Base-by-base conservation (phyloP, 2,329 filamentous ascomycete genomes). In the Hymenoscyphus fraxineus region DNA sequence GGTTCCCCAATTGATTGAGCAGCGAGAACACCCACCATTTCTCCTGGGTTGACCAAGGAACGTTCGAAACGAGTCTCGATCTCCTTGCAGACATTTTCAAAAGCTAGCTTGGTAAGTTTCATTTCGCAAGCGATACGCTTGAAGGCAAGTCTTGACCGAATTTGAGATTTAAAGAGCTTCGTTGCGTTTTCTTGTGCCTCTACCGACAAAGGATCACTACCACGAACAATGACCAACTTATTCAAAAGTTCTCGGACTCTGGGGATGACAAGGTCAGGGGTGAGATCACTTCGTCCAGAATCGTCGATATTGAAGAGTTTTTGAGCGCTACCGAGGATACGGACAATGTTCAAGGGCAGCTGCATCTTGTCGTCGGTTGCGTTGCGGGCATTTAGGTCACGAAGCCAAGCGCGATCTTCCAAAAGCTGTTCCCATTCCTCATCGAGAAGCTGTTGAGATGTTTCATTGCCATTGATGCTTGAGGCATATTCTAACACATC, bases 1-100 rank as follows among this genome's bases (percentile, higher is more conserved):
- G 95, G 95, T 78, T 99, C 95, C 81, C 95, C 95, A 76, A 99
- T 99, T 39, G 95, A 99, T 80, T 99, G 95, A 6, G 96, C 95
- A 68, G 95, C 95, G 73, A 99, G 81, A 27, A 99, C 95, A 80
- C 95, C 95, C 64, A 99, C 95, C 95, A 99, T 99, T 77, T 99
- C 96, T 75, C 96, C 95, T 58, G 95, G 94, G 72, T 88, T 92
- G 66, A 97, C 93, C 71, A 91, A 87, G 58, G 94, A 87, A 73
- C 90, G 89, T 41, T 91, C 86, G 85, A 96, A 99, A 67, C 93
- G 87, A 74, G 86, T 93, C 79, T 96, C 91, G 51, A 99, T 82
- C 72, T 97, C 93, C 69, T 95, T 95, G 47, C 99, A 78, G 58
- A 99, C 87, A 75, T 97, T 93, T 67, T 95, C 90, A 74, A 99